phyloP scores from a whole-genome alignment of 192 early-diverging fungal genomes.

The Anaeromyces robustus region DNA sequence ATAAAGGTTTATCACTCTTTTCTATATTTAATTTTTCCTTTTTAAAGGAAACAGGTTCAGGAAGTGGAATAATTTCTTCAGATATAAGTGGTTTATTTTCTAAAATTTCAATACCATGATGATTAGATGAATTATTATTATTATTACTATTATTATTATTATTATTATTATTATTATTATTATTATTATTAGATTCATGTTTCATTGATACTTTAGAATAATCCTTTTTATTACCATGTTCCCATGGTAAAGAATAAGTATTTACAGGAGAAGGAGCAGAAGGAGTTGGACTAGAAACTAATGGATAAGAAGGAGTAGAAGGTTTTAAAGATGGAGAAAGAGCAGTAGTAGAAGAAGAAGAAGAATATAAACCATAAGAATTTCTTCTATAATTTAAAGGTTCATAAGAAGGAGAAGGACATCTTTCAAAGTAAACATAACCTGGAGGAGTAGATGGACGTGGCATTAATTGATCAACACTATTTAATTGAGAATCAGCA shows the following conservation, averaged over 20 bases:
- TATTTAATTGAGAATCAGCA: neutral
- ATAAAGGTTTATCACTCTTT: neutral
- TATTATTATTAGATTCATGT: no score
- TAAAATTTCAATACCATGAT: neutral
- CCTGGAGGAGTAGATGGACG: neutral
- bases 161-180: no score
- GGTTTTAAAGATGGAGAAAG: neutral
- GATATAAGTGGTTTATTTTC: neutral
- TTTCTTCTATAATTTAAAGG: neutral
- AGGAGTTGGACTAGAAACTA: neutral
- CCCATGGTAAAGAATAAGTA: neutral
- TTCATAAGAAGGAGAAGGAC: neutral
- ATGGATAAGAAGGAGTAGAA: neutral
- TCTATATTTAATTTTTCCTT: neutral
- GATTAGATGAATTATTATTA: no score
- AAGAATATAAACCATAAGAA: neutral
- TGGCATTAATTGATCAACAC: neutral
- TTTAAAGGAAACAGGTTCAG: neutral
- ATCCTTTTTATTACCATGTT: neutral
- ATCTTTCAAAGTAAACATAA: neutral
- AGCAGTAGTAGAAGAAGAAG: neutral
- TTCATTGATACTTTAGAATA: neutral
- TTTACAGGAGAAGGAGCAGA: no score
- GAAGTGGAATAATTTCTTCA: neutral
- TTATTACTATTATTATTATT: no score